Base-by-base conservation (phyloP, 331 rosid species). In the Quercus lobata region DNA sequence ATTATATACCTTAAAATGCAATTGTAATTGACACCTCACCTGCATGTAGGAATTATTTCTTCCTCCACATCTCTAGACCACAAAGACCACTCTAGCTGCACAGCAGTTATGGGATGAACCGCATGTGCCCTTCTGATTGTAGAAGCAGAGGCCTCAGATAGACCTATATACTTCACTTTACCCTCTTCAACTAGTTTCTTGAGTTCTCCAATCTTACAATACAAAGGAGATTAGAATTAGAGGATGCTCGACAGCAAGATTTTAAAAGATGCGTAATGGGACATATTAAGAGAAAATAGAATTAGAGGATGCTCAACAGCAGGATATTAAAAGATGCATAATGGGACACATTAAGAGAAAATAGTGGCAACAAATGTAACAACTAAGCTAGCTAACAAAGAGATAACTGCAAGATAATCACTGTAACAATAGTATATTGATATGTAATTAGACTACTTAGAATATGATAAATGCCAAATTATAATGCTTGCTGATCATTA, bases 61-160 rank as follows among this genome's bases (percentile, higher is more conserved):
- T 88, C 87, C 82, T 88, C 91, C 0, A 72, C 90, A 78, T 90
- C 94, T 87, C 92, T 83, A 57, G 88, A 5, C 92, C 94, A 90
- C 1, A 90, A 76, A 4, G 92, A 88, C 94, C 92, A 85, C 80
- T 88, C 94, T 52, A 90, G 79, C 72, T 88, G 91, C 82, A 90
- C 88, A 6, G 88, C 88, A 55, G 92, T 88, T 73, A 90, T 86
- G 1, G 92, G 94, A 82, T 88, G 94, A 83, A 88, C 86, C 1
- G 87, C 92, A 73, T 90, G 94, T 30, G 94, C 91, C 85, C 94
- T 88, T 88, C 91, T 86, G 66, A 90, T 90, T 37, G 94, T 90
- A 44, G 94, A 83, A 76, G 90, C 77, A 6, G 92, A 91, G 5
- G 97, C 97, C 90, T 92, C 96, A 4, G 91, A 91, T 56, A 92